Evolutionary conservation across 2,329 filamentous ascomycete species (phyloP).

Genomic region (Penicillium thymicola): DNA sequence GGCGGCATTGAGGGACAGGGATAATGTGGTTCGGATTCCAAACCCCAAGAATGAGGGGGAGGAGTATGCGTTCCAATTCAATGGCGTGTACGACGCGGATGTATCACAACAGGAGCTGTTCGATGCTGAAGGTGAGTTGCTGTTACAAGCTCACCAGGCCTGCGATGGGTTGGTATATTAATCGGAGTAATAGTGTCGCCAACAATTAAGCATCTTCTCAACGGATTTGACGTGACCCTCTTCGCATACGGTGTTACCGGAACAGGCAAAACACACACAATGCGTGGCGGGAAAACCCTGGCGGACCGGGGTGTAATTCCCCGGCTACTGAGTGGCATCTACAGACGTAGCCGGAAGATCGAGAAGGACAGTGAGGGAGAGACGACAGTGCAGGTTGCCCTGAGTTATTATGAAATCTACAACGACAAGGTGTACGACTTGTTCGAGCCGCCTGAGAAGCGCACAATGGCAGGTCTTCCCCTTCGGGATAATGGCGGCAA

Average conservation of each 20-base stretch:
- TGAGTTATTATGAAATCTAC: constrained; percentile 96
- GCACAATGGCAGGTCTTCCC: constrained; percentile 74
- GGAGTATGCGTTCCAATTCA: constrained; percentile 92
- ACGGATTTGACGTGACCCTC: constrained; percentile 78
- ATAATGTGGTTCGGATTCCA: constrained; percentile 77
- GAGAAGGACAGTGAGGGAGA: constrained; percentile 71
- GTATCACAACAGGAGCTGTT: constrained; percentile 85
- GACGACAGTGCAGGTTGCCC: constrained; percentile 67
- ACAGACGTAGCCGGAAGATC: constrained; percentile 79
- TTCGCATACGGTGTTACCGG: constrained; percentile 94
- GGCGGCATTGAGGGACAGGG: constrained; percentile 49
- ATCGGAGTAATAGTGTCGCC: constrained; percentile 64
- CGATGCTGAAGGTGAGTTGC: constrained; percentile 72
- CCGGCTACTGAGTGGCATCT: constrained; percentile 77
- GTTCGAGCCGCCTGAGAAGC: constrained; percentile 82
- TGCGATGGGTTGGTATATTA: constrained; percentile 12
- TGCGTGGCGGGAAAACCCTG: constrained; percentile 84
- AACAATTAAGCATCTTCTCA: constrained; percentile 85
- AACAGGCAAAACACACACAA: constrained; percentile 93
- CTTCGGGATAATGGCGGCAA: constrained; percentile 83
- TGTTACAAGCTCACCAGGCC: background rate
- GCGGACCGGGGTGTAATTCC: constrained; percentile 87
- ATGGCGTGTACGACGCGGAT: constrained; percentile 78
- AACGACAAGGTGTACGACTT: constrained; percentile 94
- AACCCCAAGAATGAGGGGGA: constrained; percentile 90